Evolutionary conservation across 352 stramenopile genomes (phyloP).

Genomic region (Globisporangium orthogonon): DNA sequence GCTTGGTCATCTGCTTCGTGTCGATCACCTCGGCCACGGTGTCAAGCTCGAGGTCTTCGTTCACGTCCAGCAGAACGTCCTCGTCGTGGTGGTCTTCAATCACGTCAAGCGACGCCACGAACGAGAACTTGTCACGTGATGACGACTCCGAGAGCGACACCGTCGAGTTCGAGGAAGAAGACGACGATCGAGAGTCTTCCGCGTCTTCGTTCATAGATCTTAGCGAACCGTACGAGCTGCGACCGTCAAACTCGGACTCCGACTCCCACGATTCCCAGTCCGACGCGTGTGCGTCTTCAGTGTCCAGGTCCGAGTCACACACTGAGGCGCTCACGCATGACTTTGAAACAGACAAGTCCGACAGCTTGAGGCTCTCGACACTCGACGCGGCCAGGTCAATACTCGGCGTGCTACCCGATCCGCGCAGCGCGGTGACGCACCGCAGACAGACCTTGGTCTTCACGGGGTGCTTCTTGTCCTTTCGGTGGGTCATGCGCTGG

Average conservation of each 20-base stretch:
- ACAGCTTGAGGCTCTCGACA: not conserved
- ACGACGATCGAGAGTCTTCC: not conserved
- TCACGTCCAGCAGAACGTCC: constrained; percentile 12
- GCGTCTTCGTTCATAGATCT: constrained; percentile 2
- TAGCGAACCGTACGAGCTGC: constrained; percentile 4
- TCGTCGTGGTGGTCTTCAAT: constrained; percentile 34
- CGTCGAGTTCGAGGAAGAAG: constrained; percentile 8
- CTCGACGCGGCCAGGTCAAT: not conserved
- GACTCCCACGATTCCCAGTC: constrained; percentile 13
- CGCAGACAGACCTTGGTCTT: constrained; percentile 58
- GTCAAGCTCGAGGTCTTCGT: constrained; percentile 19
- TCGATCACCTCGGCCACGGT: constrained; percentile 40
- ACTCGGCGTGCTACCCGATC: constrained; percentile 9
- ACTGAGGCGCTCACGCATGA: not conserved
- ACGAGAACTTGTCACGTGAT: constrained; percentile 25
- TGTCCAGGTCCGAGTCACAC: constrained; percentile 12
- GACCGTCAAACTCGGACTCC: constrained; percentile 5
- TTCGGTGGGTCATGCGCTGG: constrained; percentile 34
- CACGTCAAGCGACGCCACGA: constrained; percentile 35
- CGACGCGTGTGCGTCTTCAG: not conserved
- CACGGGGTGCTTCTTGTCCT: constrained; percentile 24
- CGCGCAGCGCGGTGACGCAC: constrained; percentile 49
- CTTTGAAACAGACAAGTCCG: constrained; percentile 4
- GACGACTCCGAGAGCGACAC: constrained; percentile 9
- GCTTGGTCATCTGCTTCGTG: constrained; percentile 36